Conservation (phyloP, 345 rosid genomes). For the Salix caprea region DNA sequence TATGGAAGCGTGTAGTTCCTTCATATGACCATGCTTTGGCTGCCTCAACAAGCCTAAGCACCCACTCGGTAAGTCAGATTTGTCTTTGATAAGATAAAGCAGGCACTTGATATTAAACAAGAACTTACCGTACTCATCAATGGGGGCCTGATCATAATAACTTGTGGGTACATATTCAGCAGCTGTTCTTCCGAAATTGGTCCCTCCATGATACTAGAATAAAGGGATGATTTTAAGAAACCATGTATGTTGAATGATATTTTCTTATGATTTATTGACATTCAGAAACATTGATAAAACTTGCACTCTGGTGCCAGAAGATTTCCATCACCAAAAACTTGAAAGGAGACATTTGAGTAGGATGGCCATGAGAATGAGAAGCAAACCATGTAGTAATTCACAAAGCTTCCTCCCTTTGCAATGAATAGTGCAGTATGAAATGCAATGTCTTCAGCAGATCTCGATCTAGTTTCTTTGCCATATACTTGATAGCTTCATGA, state of each 20-base stretch:
- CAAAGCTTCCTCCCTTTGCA: conserved; percentile 64
- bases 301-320: too few relatives aligned
- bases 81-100: too few relatives aligned
- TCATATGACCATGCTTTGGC: conserved; percentile 69
- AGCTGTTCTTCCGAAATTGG: conserved; percentile 61
- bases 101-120: background rate
- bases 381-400: conserved; percentile 75
- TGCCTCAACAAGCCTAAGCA: conserved; percentile 51
- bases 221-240: background rate
- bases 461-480: conserved; percentile 39
- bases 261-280: too few relatives aligned
- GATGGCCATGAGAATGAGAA: background rate
- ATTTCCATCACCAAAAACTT: background rate
- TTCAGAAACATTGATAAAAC: too few relatives aligned
- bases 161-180: conserved; percentile 45
- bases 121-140: conserved; percentile 65
- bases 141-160: conserved; percentile 69
- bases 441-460: conserved; percentile 70
- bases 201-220: conserved; percentile 71
- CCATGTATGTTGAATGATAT: background rate
- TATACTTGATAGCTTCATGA: conserved; percentile 49
- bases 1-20: conserved; percentile 54
- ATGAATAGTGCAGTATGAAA: conserved; percentile 64
- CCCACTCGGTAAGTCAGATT: background rate
- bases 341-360: background rate